Evolutionary conservation across 805 yeast species (phyloP).

Genomic region (Naumovozyma baii): DNA sequence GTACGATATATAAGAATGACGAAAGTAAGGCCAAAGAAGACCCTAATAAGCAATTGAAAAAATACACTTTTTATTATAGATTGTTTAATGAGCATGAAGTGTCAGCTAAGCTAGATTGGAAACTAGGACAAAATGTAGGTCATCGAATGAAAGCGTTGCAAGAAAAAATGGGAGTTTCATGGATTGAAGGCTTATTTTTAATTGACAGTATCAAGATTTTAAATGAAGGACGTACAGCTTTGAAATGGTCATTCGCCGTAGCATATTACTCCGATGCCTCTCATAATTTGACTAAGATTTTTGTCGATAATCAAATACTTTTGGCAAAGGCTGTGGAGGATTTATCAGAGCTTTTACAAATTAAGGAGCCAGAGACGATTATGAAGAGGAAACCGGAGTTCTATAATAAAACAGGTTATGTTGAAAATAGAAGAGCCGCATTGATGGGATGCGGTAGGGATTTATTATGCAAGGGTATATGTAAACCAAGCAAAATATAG

Average conservation of each 20-base stretch:
- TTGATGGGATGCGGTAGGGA: constrained; percentile 32
- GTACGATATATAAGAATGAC: constrained; percentile 47
- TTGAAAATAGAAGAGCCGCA: constrained; percentile 31
- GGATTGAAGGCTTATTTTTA: constrained; percentile 83
- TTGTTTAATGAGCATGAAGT: constrained; percentile 67
- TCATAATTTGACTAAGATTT: constrained; percentile 46
- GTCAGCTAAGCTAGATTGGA: constrained; percentile 63
- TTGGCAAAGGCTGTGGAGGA: constrained; percentile 60
- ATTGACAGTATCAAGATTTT: constrained; percentile 60
- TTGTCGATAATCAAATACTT: constrained; percentile 62
- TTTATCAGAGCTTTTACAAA: constrained; percentile 48
- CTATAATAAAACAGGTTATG: constrained; percentile 29
- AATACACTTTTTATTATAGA: constrained; percentile 68
- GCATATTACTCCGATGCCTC: constrained; percentile 51
- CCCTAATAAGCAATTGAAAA: constrained; percentile 35
- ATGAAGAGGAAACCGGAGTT: constrained; percentile 32
- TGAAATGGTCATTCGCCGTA: constrained; percentile 88
- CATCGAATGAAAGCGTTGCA: constrained; percentile 55
- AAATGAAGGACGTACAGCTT: constrained; percentile 57
- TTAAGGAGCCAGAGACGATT: constrained; percentile 30
- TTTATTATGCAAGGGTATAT: constrained; percentile 26
- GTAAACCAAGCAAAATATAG: constrained; percentile 11
- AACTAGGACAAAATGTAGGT: constrained; percentile 54
- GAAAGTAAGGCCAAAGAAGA: constrained; percentile 29
- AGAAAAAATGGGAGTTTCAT: constrained; percentile 53